These are phyloP conservation scores for Solanum ahanhuiri DNA, from an alignment of 257 asterid genomes.

Conservation along the genomic window DNA sequence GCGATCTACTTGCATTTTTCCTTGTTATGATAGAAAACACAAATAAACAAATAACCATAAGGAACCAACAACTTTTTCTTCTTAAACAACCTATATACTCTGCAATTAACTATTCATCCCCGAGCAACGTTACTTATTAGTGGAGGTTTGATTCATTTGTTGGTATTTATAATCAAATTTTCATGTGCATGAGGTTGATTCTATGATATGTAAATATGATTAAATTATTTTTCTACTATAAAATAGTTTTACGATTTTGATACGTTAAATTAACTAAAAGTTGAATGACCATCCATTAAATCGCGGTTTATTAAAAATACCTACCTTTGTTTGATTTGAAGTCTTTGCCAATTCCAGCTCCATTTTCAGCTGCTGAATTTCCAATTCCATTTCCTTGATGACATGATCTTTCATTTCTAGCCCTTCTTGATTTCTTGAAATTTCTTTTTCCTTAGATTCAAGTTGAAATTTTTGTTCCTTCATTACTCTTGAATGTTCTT, in stretches of 20 bases:
- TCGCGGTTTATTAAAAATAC: not conserved
- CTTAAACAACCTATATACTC: not conserved
- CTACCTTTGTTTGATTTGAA: slow-evolving; percentile 32
- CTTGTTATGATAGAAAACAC: not conserved
- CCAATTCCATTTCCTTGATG: slow-evolving; percentile 27
- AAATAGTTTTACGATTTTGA: not conserved
- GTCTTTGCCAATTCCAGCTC: slow-evolving; percentile 21
- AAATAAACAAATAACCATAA: not conserved
- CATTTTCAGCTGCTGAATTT: slow-evolving; percentile 23
- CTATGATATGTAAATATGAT: not conserved
- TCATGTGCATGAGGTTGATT: not conserved
- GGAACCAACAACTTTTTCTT: not conserved
- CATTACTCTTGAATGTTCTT: slow-evolving; percentile 5
- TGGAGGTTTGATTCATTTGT: too few relatives aligned
- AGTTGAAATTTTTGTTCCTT: slow-evolving; percentile 19
- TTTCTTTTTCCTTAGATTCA: slow-evolving; percentile 29
- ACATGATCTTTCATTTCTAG: slow-evolving; percentile 12
- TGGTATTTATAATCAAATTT: not conserved
- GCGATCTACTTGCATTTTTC: not conserved
- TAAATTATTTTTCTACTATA: not conserved
- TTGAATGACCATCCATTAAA: not conserved
- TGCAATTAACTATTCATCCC: not conserved
- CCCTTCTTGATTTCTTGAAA: slow-evolving; percentile 18
- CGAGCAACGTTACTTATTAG: not conserved
- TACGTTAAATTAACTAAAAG: not conserved